Conservation (phyloP, 257 asterid species). For the Primulina huaijiensis region DNA sequence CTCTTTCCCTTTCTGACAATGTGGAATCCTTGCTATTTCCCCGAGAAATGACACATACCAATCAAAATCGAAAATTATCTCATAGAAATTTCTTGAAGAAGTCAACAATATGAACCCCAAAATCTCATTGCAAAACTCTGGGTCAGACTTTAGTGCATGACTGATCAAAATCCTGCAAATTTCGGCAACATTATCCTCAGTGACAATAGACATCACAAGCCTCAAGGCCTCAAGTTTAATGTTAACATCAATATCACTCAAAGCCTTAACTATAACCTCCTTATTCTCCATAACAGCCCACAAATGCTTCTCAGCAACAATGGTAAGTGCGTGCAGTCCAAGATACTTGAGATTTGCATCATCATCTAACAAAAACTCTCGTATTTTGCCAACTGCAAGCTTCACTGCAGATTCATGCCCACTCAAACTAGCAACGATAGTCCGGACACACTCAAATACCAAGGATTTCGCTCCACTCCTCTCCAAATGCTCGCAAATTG, state of each 20-base stretch:
- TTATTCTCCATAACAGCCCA: conserved; percentile 88
- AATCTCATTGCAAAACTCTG: conserved; percentile 86
- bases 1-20: conserved; percentile 81
- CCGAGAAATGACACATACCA: conserved; percentile 86
- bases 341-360: conserved; percentile 89
- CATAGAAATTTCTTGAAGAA: conserved; percentile 77
- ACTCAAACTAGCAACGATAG: conserved; percentile 67
- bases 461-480: conserved; percentile 75
- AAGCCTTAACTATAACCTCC: conserved; percentile 83
- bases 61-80: conserved; percentile 74
- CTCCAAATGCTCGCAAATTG: conserved; percentile 80
- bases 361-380: conserved; percentile 76
- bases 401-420: conserved; percentile 68
- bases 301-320: conserved; percentile 50
- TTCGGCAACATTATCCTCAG: conserved; percentile 80
- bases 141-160: conserved; percentile 83
- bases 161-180: conserved; percentile 76
- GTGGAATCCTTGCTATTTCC: conserved; percentile 84
- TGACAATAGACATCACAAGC: conserved; percentile 85
- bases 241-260: conserved; percentile 76
- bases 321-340: conserved; percentile 74
- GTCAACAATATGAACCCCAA: conserved; percentile 61
- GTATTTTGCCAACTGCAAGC: conserved; percentile 71
- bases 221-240: conserved; percentile 79
- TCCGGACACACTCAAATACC: conserved; percentile 82